A percentile compares a stretch with the other conserved stretches of the same genome.
Evolutionary conservation across 1,139 yeast species (phyloP).

Genomic region (Saccharomycopsis hybrid): DNA sequence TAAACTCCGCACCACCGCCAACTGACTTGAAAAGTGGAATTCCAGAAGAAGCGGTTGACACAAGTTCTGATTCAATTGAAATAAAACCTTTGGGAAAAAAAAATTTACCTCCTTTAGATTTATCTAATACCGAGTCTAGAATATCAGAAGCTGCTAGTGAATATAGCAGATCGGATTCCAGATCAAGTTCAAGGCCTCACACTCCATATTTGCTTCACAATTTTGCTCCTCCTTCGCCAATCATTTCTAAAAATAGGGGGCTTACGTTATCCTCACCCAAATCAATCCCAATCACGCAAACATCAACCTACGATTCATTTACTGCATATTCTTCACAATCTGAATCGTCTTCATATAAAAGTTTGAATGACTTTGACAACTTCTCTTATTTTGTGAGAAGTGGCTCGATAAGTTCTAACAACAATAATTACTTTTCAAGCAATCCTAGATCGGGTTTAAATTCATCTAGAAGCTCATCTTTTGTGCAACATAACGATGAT

Average conservation of each 20-base stretch:
- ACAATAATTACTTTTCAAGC: neutral
- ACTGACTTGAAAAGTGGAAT: neutral
- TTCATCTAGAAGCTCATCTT: conserved; percentile 15
- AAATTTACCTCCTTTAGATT: neutral
- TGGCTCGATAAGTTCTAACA: conserved; percentile 6
- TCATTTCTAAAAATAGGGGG: conserved; percentile 6
- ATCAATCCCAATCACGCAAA: conserved; percentile 10
- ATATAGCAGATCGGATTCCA: neutral
- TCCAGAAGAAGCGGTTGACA: conserved; percentile 1
- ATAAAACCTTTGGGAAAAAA: neutral
- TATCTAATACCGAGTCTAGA: conserved; percentile 2
- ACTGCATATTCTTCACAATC: conserved; percentile 15
- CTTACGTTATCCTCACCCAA: conserved; percentile 15
- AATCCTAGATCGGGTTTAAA: neutral
- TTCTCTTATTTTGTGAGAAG: conserved; percentile 7
- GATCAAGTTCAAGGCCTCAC: conserved; percentile 8
- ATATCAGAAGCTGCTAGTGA: neutral
- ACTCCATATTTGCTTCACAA: conserved; percentile 1
- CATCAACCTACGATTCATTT: conserved; percentile 9
- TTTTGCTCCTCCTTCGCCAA: conserved; percentile 9
- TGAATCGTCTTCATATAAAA: conserved; percentile 12
- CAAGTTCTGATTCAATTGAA: conserved; percentile 2
- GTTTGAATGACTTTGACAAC: conserved; percentile 1
- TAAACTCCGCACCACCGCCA: neutral
- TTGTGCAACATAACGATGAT: conserved; percentile 6